phyloP scores from a whole-genome alignment of 495 filamentous ascomycete genomes.

The Aspergillus baeticus region DNA sequence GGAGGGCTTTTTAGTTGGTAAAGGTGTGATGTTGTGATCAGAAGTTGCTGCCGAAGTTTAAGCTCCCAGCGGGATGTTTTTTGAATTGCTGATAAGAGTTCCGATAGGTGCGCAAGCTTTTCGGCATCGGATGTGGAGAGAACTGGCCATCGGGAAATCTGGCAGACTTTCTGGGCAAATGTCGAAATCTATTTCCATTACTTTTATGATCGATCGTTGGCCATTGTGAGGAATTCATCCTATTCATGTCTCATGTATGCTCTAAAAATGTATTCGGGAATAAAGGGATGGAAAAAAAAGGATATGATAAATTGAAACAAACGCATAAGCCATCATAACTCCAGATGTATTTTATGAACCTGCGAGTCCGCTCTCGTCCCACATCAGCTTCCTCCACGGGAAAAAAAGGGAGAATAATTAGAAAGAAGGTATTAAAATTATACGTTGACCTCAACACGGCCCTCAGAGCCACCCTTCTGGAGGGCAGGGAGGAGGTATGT shows the following conservation, averaged over 20 bases:
- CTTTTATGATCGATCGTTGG: not conserved
- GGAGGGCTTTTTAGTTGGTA: not conserved
- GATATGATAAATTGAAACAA: constrained; percentile 36
- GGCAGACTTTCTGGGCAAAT: no score
- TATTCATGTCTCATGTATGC: constrained; percentile 32
- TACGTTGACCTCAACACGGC: constrained; percentile 85
- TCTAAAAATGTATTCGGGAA: constrained; percentile 29
- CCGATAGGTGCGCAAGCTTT: not conserved
- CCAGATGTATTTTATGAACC: constrained; percentile 39
- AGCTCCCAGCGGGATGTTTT: not conserved
- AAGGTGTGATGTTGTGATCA: not conserved
- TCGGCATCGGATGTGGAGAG: not conserved
- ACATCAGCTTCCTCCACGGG: constrained; percentile 16
- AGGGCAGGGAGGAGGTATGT: constrained; percentile 91
- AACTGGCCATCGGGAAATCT: no score
- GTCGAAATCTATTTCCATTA: not conserved
- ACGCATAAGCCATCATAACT: constrained; percentile 47
- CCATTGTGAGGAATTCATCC: not conserved
- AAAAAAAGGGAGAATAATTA: constrained; percentile 16
- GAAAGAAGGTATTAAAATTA: constrained; percentile 42
- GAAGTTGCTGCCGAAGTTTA: not conserved
- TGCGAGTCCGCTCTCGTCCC: constrained; percentile 19
- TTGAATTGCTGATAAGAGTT: constrained; percentile 2
- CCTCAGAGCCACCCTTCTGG: constrained; percentile 72
- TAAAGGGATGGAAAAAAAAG: constrained; percentile 24